These are phyloP conservation scores for Acanthamoeba castellanii DNA, from an alignment of 208 protist species.

Conservation along the genomic window DNA sequence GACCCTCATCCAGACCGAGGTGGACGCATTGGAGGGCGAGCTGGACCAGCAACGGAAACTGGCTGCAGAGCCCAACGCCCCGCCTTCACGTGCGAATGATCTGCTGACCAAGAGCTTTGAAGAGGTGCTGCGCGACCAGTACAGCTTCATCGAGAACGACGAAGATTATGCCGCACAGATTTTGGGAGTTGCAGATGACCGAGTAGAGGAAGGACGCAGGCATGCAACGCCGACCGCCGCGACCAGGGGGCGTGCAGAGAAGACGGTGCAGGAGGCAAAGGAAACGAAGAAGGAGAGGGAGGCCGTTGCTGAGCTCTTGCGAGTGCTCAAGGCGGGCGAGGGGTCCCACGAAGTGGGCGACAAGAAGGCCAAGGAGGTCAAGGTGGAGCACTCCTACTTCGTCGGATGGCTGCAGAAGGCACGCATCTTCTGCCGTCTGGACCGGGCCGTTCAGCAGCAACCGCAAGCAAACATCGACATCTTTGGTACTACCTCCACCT, in stretches of 20 bases:
- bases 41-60: not conserved
- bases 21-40: not conserved
- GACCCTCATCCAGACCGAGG: not conserved
- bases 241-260: not conserved
- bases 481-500: not conserved
- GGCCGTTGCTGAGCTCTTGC: not conserved
- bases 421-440: constrained; percentile 7
- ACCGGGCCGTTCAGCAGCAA: not conserved
- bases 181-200: not conserved
- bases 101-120: not conserved
- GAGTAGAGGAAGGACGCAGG: too few relatives aligned
- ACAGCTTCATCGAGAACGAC: not conserved
- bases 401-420: constrained; percentile 21
- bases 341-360: not conserved
- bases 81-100: too few relatives aligned
- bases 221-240: not conserved
- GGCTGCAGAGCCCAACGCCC: too few relatives aligned
- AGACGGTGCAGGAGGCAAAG: not conserved
- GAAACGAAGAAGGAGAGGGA: not conserved
- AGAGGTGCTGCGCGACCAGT: too few relatives aligned
- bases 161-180: constrained; percentile 13
- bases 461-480: not conserved
- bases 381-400: constrained; percentile 30
- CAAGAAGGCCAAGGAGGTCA: not conserved
- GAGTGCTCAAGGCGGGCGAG: not conserved